Percentiles rank a stretch among this genome's conserved stretches.
Conservation (phyloP, 306 rosid genomes). For the Trichosanthes truncata region DNA sequence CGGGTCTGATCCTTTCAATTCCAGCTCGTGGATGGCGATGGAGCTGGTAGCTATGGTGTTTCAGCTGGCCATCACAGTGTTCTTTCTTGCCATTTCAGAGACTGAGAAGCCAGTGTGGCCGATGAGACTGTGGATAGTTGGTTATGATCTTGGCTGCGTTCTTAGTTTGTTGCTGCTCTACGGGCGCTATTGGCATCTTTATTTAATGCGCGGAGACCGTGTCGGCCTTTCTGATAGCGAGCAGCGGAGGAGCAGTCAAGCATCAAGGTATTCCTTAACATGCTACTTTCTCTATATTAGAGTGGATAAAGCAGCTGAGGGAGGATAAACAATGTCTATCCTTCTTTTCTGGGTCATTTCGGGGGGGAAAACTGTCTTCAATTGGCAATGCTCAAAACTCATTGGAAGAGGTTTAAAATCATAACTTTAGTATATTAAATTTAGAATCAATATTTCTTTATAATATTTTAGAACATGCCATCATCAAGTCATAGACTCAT, state of each 20-base stretch:
- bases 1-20: conserved; percentile 81
- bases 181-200: conserved; percentile 55
- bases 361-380: not conserved
- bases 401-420: not conserved
- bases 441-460: not conserved
- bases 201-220: conserved; percentile 40
- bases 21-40: conserved; percentile 73
- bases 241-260: conserved; percentile 59
- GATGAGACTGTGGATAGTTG: conserved; percentile 85
- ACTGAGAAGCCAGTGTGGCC: conserved; percentile 93
- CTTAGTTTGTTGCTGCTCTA: conserved; percentile 67
- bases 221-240: conserved; percentile 52
- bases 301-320: not conserved
- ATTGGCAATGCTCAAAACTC: not conserved
- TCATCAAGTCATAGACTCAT: not conserved
- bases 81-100: conserved; percentile 52
- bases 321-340: not conserved
- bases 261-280: conserved; percentile 52
- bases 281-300: not conserved
- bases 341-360: not conserved
- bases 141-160: conserved; percentile 72
- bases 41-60: conserved; percentile 59
- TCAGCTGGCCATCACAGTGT: conserved; percentile 48
- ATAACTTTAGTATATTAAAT: not conserved
- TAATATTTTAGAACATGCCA: not conserved